Evolutionary conservation across 768 basidiomycete species (phyloP), one percentile per base, ranked within the genome.

Genomic region (Clathrus columnatus): DNA sequence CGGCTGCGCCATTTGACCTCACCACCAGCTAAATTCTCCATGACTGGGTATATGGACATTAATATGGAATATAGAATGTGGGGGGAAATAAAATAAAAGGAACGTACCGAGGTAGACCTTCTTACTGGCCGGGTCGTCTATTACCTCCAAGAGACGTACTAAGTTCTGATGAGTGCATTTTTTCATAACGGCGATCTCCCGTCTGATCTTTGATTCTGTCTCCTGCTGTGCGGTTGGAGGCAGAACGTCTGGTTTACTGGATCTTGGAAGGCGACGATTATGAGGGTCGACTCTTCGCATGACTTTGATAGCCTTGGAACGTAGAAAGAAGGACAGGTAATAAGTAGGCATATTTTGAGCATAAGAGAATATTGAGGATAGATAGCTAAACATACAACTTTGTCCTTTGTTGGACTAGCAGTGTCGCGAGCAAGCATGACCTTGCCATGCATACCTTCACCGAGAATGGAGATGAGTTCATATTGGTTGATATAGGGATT

Each of bases 111-210:
- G 88, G 70, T 91, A 97, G 43, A 99, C 87, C 71, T 87, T 88
- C 63, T 89, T 85, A 49, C 81, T 80, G 60, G 86, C 78, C 43
- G 83, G 80, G 70, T 97, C 96, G 68, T 98, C 94, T 59, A 99
- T 94, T 65, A 97, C 92, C 68, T 97, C 93, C 62, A 83, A 82
- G 55, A 99, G 77, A 59, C 85, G 77, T 10, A 97, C 92, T 57
- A 96, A 84, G 67, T 96, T 85, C 0, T 87, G 85, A 65, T 96
- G 92, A 47, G 84, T 74, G 63, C 90, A 86, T 66, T 96, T 94
- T 75, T 97, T 98, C 91, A 99, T 96, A 68, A 98, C 94, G 2
- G 96, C 96, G 57, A 98, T 93, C 72, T 98, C 95, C 68, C 84
- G 85, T 61, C 83, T 78, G 59, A 96, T 91, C 72, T 91, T 91